Conservation (phyloP, 73 alveolate genomes). For the Tetrahymena thermophila region DNA sequence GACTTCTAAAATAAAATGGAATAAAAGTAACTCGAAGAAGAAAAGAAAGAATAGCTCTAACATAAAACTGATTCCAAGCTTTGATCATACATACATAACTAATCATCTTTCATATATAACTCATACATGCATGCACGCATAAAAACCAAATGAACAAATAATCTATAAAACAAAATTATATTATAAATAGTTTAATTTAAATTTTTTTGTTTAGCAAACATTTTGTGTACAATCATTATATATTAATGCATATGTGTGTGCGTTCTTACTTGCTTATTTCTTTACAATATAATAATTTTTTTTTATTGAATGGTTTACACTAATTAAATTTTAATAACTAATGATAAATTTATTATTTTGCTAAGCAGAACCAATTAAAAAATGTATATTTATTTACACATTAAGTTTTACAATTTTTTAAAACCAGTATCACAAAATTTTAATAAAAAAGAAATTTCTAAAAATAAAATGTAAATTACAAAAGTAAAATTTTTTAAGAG, state of each 20-base stretch:
- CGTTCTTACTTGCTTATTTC: neutral
- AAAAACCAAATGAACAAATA: neutral
- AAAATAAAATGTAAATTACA: neutral
- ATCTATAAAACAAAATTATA: too few species aligned
- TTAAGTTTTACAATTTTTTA: neutral
- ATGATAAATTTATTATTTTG: neutral
- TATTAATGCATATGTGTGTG: neutral
- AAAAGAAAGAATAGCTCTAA: neutral
- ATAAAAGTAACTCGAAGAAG: neutral
- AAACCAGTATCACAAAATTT: neutral
- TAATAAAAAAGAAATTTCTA: neutral
- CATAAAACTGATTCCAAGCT: neutral
- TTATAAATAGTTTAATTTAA: neutral
- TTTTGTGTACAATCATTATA: neutral
- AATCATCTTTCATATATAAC: neutral
- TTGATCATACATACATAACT: neutral
- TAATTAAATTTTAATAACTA: too few species aligned
- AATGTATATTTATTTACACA: neutral
- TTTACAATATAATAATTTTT: neutral
- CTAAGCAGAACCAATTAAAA: neutral
- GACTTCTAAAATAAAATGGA: constrained; percentile 10
- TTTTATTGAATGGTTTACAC: neutral
- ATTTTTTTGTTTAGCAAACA: too few species aligned
- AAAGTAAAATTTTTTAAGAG: neutral
- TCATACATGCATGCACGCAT: neutral